phyloP scores from a whole-genome alignment of 2,329 filamentous ascomycete genomes.

The Penicillium fuscoglaucum region DNA sequence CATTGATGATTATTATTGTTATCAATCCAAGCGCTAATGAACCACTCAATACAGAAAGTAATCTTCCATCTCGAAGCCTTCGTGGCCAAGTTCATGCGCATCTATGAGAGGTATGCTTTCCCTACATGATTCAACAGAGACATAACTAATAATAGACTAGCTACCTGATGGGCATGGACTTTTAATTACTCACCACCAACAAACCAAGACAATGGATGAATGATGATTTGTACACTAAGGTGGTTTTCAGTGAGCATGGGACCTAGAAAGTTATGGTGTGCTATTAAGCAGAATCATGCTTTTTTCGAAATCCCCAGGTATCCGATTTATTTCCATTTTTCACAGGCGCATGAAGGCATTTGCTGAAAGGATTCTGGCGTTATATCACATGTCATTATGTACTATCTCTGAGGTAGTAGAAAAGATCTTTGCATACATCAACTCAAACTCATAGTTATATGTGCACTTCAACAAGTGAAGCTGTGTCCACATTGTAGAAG shows the following conservation, averaged over 20 bases:
- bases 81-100: slow-evolving; percentile 96
- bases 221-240: slow-evolving; percentile 33
- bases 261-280: neutral
- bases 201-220: slow-evolving; percentile 23
- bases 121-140: neutral
- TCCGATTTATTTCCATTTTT: slow-evolving; percentile 2
- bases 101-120: slow-evolving; percentile 77
- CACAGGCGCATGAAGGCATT: slow-evolving; percentile 14
- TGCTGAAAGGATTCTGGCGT: slow-evolving; percentile 13
- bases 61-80: slow-evolving; percentile 99
- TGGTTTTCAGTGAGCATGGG: slow-evolving; percentile 5
- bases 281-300: neutral
- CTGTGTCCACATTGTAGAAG: neutral
- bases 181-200: slow-evolving; percentile 37
- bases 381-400: slow-evolving; percentile 3
- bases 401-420: neutral
- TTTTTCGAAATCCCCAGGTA: neutral
- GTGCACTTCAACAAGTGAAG: neutral
- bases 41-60: slow-evolving; percentile 61
- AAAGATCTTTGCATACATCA: slow-evolving; percentile 2
- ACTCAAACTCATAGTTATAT: neutral
- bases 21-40: slow-evolving; percentile 6
- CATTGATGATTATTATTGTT: no score
- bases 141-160: slow-evolving; percentile 45
- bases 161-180: slow-evolving; percentile 74